Base-by-base conservation (phyloP, 2,329 filamentous ascomycete genomes). In the Aspergillus ibericus region DNA sequence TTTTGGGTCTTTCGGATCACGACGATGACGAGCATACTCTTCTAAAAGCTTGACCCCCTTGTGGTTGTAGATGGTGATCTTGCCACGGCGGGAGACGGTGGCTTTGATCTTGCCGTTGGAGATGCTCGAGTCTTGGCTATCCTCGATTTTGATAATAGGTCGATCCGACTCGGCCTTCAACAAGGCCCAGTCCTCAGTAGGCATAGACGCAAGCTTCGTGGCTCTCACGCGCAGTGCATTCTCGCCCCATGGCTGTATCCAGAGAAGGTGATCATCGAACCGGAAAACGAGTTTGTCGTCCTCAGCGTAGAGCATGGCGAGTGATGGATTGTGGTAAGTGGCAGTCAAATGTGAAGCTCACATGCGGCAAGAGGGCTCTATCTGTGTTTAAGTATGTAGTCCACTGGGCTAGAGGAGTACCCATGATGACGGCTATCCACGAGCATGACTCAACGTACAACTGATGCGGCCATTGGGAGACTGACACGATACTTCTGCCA, bases 1-100 rank as follows among this genome's bases (percentile, higher is more conserved):
- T 68, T 86, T 86, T 0, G 84, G 83, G 62, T 87, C 85, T 5
- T 69, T 67, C 2, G 80, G 73, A 59, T 87, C 82, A 29, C 69
- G 66, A 7, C 83, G 77, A 59, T 81, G 75, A 18, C 83, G 79
- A 29, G 77, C 72, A 65, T 81, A 85, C 61, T 86, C 83, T 59
- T 85, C 82, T 0, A 85, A 72, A 1, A 85, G 64, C 10, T 77
- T 66, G 25, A 74, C 75, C 35, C 77, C 78, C 1, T 68, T 72
- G 1, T 68, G 60, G 61, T 83, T 76, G 62, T 71, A 75, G 55
- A 85, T 75, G 34, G 74, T 80, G 36, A 85, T 66, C 65, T 85
- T 85, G 34, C 82, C 83, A 25, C 75, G 71, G 10, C 73, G 68
- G 2, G 80, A 79, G 32, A 85, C 70, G 1, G 69, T 70, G 2